phyloP scores from a whole-genome alignment of 2,329 filamentous ascomycete species.

The Gaeumannomyces sp. region DNA sequence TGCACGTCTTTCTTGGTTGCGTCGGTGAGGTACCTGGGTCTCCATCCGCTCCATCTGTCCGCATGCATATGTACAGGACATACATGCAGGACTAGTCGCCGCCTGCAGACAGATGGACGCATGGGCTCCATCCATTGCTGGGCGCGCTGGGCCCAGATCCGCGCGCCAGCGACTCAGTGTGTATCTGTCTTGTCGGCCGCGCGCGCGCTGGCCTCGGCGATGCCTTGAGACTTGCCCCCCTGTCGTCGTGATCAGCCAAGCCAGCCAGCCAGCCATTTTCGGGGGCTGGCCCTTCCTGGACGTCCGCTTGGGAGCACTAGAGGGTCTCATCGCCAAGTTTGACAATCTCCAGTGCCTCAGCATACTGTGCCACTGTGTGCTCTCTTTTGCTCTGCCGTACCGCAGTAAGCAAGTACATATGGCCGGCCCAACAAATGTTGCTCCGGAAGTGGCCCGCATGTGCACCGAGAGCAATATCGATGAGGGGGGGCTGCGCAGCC shows the following conservation, averaged over 20 bases:
- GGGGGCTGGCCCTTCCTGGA: neutral
- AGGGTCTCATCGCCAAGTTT: neutral
- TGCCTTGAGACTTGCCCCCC: neutral
- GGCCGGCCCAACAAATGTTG: neutral
- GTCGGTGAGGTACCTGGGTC: neutral
- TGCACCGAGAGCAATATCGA: neutral
- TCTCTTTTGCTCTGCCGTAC: neutral
- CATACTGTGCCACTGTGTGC: neutral
- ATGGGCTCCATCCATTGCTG: neutral
- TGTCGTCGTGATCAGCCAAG: neutral
- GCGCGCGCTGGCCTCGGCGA: neutral
- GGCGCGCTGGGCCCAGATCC: neutral
- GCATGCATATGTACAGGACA: slow-evolving; percentile 1
- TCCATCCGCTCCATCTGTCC: neutral
- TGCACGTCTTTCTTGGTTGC: neutral
- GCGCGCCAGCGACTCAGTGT: neutral
- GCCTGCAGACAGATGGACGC: neutral
- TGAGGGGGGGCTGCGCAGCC: too few species aligned
- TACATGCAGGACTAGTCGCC: neutral
- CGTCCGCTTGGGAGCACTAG: neutral
- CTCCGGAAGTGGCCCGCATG: neutral
- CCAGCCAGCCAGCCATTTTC: neutral
- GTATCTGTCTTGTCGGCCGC: too few species aligned
- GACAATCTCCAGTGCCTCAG: neutral
- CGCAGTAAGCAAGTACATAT: neutral